These are phyloP conservation scores for Paralagenidium karlingii DNA, from an alignment of 352 stramenopile species.

Conservation along the genomic window DNA sequence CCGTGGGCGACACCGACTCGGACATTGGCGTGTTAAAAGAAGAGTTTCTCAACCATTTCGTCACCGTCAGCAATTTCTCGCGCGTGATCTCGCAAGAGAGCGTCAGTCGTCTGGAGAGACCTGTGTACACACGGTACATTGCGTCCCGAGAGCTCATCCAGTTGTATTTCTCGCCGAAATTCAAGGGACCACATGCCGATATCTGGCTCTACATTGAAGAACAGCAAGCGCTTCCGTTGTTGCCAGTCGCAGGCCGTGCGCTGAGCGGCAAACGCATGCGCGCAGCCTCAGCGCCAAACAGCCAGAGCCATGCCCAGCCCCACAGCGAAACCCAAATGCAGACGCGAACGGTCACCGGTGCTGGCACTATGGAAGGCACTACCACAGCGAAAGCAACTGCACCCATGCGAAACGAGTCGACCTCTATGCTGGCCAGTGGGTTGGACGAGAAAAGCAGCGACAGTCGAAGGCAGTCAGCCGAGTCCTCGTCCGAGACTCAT, in stretches of 20 bases:
- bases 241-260: too few species aligned
- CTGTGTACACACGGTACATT: slow-evolving; percentile 38
- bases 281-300: too few species aligned
- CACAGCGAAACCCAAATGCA: too few species aligned
- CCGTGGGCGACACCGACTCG: slow-evolving; percentile 64
- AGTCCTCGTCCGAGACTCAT: too few species aligned
- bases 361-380: slow-evolving; percentile 9
- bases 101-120: slow-evolving; percentile 23
- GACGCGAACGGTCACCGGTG: too few species aligned
- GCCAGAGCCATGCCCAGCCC: too few species aligned
- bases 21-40: slow-evolving; percentile 57
- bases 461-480: too few species aligned
- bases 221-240: slow-evolving; percentile 13
- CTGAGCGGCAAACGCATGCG: too few species aligned
- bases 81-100: slow-evolving; percentile 23
- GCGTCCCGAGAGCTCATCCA: slow-evolving; percentile 46
- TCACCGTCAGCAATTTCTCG: slow-evolving; percentile 42
- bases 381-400: too few species aligned
- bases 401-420: too few species aligned
- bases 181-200: slow-evolving; percentile 46
- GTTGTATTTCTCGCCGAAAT: slow-evolving; percentile 35
- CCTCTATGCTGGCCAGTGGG: too few species aligned
- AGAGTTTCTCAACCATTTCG: slow-evolving; percentile 32
- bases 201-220: slow-evolving; percentile 64
- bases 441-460: too few species aligned